Conservation (phyloP, 2,329 filamentous ascomycete species). For the Mycosphaerella arachidis region DNA sequence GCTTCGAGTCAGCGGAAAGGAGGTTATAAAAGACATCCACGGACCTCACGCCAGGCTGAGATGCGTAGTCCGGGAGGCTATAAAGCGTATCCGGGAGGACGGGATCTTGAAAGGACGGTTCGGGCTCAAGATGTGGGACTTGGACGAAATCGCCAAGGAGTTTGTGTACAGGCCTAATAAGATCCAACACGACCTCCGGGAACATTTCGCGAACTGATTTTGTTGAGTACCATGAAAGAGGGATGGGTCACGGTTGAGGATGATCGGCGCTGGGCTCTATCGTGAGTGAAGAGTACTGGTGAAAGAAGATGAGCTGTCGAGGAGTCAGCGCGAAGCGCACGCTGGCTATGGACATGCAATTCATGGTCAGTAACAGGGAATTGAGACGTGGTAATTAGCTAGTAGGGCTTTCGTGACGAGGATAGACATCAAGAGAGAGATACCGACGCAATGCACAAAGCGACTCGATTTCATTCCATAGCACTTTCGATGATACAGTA, state of each 20-base stretch:
- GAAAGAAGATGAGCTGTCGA: too few species aligned
- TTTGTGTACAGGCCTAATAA: background rate
- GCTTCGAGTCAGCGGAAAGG: background rate
- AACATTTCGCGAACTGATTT: background rate
- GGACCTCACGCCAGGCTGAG: background rate
- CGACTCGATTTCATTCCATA: background rate
- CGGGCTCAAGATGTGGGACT: conserved; percentile 6
- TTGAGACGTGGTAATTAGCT: too few species aligned
- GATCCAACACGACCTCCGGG: background rate
- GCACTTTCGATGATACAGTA: background rate
- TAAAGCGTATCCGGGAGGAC: conserved; percentile 2
- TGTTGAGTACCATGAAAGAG: background rate
- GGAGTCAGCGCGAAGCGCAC: too few species aligned
- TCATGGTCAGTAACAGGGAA: too few species aligned
- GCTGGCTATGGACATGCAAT: too few species aligned
- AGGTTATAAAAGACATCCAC: background rate
- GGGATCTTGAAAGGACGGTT: background rate
- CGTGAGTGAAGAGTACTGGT: too few species aligned
- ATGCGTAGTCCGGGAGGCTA: background rate
- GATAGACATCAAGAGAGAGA: background rate
- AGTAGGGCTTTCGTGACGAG: too few species aligned
- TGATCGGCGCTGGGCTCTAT: too few species aligned
- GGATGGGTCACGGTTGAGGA: too few species aligned
- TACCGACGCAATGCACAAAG: background rate
- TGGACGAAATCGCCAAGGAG: conserved; percentile 10